Percentiles rank a stretch among this genome's conserved stretches.
Conservation (phyloP, 2,329 filamentous ascomycete genomes). For the Pezicula neosporulosa region DNA sequence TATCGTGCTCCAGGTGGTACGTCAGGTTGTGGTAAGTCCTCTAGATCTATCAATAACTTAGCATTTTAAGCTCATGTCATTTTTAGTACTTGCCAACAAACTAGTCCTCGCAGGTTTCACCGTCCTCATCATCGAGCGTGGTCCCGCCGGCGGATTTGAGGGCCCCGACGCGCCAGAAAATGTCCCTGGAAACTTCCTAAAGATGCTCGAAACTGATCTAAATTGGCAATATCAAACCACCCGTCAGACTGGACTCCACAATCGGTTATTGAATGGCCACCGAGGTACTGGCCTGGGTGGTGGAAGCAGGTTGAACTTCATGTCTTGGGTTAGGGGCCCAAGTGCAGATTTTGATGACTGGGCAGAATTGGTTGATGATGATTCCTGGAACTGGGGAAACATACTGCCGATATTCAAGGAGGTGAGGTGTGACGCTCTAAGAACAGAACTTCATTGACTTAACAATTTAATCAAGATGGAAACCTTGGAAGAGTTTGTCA, state of each 20-base stretch:
- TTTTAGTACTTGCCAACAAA: background rate
- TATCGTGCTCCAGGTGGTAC: background rate
- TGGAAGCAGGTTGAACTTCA: constrained; percentile 35
- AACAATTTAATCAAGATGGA: background rate
- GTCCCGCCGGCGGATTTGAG: background rate
- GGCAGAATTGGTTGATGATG: constrained; percentile 34
- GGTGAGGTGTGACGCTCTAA: background rate
- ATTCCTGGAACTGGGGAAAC: constrained; percentile 40
- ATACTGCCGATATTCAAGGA: constrained; percentile 41
- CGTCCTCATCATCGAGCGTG: background rate
- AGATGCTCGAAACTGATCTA: constrained; percentile 1
- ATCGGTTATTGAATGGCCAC: background rate
- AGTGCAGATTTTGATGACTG: constrained; percentile 39
- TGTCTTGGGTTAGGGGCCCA: constrained; percentile 20
- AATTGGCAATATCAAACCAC: constrained; percentile 2
- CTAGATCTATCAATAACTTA: too few relatives aligned
- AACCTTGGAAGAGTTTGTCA: background rate
- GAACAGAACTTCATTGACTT: background rate
- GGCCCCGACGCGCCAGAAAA: background rate
- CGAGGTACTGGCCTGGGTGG: constrained; percentile 25
- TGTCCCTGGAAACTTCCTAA: background rate
- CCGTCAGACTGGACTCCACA: background rate
- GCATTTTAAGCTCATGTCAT: background rate
- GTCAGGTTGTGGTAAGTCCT: background rate
- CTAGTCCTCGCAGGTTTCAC: background rate